Percentiles rank a stretch among this genome's conserved stretches.
Conservation (phyloP, 352 stramenopile species). For the Globisporangium barbulae region DNA sequence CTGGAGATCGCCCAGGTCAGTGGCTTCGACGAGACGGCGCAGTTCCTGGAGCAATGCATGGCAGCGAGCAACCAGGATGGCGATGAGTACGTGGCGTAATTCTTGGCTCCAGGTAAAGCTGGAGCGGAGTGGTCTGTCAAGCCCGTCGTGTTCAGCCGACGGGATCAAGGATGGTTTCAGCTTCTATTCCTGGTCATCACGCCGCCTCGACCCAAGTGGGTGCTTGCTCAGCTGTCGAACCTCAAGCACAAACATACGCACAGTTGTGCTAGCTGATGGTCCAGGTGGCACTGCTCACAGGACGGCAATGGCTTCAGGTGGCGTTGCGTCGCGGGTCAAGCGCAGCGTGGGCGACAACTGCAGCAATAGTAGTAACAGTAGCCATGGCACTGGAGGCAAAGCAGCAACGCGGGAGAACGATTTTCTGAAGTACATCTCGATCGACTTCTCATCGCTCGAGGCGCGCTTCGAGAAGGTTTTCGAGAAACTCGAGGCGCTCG, state of each 20-base stretch:
- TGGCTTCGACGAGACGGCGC: conserved; percentile 21
- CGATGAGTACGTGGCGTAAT: not conserved
- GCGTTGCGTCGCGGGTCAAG: not conserved
- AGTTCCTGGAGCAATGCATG: conserved; percentile 22
- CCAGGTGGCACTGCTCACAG: not conserved
- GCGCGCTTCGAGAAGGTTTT: conserved; percentile 50
- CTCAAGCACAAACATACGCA: not conserved
- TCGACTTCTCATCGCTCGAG: conserved; percentile 49
- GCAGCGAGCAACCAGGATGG: not conserved
- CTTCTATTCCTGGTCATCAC: conserved; percentile 1
- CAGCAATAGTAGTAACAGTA: not conserved
- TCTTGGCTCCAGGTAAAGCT: not conserved
- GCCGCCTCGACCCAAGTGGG: not conserved
- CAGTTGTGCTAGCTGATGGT: not conserved
- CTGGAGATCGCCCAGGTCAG: conserved; percentile 36
- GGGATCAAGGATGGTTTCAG: not conserved
- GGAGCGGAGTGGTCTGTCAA: not conserved
- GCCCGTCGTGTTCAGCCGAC: too few species aligned
- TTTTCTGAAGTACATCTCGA: conserved; percentile 40
- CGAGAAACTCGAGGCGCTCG: conserved; percentile 37
- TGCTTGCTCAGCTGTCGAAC: not conserved
- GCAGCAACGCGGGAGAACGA: conserved; percentile 22
- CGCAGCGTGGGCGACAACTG: not conserved
- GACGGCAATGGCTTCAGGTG: conserved; percentile 3
- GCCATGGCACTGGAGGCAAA: not conserved